Evolutionary conservation across 345 rosid species (phyloP).

Genomic region (Eutrema heterophyllum): DNA sequence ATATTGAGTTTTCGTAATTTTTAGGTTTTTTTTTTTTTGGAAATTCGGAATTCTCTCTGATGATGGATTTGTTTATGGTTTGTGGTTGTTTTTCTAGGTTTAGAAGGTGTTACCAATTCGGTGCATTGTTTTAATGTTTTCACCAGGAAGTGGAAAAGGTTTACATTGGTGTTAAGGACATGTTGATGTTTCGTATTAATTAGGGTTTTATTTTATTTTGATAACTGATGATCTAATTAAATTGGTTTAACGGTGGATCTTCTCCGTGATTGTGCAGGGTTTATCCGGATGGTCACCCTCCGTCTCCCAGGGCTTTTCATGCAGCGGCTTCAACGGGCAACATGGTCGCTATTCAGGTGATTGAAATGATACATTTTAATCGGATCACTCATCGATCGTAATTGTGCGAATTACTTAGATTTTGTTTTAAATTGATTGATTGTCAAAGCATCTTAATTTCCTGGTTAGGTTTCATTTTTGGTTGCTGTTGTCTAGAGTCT

Average conservation of each 20-base stretch:
- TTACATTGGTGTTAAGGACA: not conserved
- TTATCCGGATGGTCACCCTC: slow-evolving; percentile 64
- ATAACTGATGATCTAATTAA: not conserved
- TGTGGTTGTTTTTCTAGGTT: slow-evolving; percentile 35
- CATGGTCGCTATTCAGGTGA: slow-evolving; percentile 78
- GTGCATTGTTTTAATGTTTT: slow-evolving; percentile 63
- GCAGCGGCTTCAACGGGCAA: slow-evolving; percentile 67
- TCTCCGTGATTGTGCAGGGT: slow-evolving; percentile 40
- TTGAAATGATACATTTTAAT: not conserved
- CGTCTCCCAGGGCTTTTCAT: slow-evolving; percentile 85
- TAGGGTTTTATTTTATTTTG: not conserved
- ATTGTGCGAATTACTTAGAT: no score
- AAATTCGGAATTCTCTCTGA: not conserved
- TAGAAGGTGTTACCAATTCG: slow-evolving; percentile 69
- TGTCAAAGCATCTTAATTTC: not conserved
- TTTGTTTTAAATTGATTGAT: not conserved
- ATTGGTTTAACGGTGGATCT: not conserved
- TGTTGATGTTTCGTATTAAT: not conserved
- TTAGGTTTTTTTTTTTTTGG: not conserved
- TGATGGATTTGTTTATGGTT: not conserved
- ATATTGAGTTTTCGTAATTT: not conserved
- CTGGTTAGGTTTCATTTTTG: no score
- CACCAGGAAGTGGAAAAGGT: slow-evolving; percentile 76
- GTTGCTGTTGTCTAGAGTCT: not conserved
- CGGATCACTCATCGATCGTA: not conserved